Evolutionary conservation across 768 basidiomycete genomes (phyloP).

Genomic region (Termitomyces heimii): DNA sequence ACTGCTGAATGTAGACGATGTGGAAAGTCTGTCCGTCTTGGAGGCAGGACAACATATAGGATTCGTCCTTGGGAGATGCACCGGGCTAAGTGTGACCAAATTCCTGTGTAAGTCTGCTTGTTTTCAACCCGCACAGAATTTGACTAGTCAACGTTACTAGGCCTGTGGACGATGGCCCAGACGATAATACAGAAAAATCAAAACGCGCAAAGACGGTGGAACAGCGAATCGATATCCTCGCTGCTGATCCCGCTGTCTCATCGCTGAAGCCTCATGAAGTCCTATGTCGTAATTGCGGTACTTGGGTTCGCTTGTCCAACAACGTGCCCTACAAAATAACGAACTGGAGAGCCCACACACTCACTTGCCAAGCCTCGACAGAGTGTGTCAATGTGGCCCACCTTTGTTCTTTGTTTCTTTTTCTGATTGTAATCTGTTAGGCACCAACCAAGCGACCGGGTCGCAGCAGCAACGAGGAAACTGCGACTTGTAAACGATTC

Average conservation of each 20-base stretch:
- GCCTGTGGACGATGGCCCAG: slow-evolving; percentile 17
- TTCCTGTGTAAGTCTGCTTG: slow-evolving; percentile 19
- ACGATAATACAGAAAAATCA: slow-evolving; percentile 2
- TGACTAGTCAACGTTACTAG: background rate
- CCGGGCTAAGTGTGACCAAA: slow-evolving; percentile 45
- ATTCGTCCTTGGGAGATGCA: slow-evolving; percentile 62
- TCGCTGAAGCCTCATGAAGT: slow-evolving; percentile 45
- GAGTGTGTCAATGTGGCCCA: slow-evolving; percentile 25
- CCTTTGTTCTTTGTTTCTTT: background rate
- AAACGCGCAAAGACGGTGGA: slow-evolving; percentile 24
- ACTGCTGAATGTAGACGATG: slow-evolving; percentile 57
- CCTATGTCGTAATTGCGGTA: slow-evolving; percentile 55
- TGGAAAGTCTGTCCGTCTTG: slow-evolving; percentile 49
- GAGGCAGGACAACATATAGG: slow-evolving; percentile 47
- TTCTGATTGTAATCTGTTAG: background rate
- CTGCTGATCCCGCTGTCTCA: slow-evolving; percentile 46
- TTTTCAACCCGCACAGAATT: no score
- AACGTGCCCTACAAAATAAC: slow-evolving; percentile 32
- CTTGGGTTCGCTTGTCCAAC: slow-evolving; percentile 52
- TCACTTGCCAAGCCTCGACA: slow-evolving; percentile 34
- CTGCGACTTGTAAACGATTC: slow-evolving; percentile 58
- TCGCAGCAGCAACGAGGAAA: slow-evolving; percentile 59
- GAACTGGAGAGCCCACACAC: slow-evolving; percentile 53
- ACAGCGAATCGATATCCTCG: slow-evolving; percentile 46
- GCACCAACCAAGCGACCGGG: slow-evolving; percentile 48